These are phyloP conservation scores for Talaromyces pinophilus DNA, from an alignment of 2,329 filamentous ascomycete species.

Conservation along the genomic window DNA sequence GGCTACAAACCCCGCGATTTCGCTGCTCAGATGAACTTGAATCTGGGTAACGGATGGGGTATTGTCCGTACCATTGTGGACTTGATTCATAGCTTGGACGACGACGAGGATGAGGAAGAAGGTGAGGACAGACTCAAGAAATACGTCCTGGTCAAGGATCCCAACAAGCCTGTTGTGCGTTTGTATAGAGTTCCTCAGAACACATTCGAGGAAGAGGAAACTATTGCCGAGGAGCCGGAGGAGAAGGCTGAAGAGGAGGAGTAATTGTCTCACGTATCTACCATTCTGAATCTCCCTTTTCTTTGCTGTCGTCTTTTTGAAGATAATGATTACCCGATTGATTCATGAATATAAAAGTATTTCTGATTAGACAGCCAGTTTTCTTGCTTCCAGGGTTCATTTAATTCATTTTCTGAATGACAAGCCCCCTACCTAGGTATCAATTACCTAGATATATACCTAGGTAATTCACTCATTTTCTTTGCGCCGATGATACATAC, in stretches of 20 bases:
- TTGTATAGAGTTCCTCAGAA: conserved; percentile 86
- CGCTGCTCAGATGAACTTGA: conserved; percentile 95
- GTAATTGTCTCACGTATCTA: conserved; percentile 27
- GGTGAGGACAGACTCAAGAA: conserved; percentile 45
- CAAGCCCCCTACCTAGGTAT: no score
- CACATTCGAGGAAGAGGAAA: conserved; percentile 88
- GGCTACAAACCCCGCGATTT: conserved; percentile 99
- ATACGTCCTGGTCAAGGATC: conserved; percentile 71
- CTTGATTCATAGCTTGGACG: conserved; percentile 56
- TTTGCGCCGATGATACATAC: neutral
- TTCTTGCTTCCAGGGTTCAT: neutral
- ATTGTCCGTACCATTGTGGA: conserved; percentile 98
- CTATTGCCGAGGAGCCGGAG: conserved; percentile 55
- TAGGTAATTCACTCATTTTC: neutral
- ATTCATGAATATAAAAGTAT: conserved; percentile 19
- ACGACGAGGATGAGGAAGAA: conserved; percentile 39
- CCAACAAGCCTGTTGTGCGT: conserved; percentile 92
- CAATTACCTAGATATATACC: no score
- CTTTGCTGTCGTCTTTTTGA: neutral
- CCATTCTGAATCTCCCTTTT: neutral
- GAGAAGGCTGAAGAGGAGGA: conserved; percentile 60
- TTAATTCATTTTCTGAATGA: neutral
- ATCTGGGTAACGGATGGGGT: conserved; percentile 96
- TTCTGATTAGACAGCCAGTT: neutral
- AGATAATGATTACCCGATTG: conserved; percentile 10